Percentiles rank a stretch among this genome's conserved stretches.
Conservation (phyloP, 75 land plant genomes). For the Sequoiadendron giganteum region DNA sequence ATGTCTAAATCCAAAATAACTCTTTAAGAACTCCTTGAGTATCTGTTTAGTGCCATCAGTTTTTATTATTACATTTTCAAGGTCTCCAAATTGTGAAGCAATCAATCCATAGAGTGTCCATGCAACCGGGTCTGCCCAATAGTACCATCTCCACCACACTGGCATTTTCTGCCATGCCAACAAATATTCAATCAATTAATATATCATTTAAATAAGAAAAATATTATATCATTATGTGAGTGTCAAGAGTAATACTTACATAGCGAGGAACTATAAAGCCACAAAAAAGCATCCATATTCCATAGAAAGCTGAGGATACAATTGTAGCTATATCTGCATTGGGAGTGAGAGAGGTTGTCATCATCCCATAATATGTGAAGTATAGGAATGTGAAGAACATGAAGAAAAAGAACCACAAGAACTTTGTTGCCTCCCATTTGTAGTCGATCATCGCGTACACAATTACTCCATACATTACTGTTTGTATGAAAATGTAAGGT, state of each 20-base stretch:
- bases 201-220: no score
- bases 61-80: background rate
- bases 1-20: conserved; percentile 44
- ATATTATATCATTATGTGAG: background rate
- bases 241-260: conserved; percentile 19
- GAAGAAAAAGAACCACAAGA: conserved; percentile 40
- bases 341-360: conserved; percentile 39
- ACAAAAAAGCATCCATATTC: conserved; percentile 36
- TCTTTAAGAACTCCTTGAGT: conserved; percentile 44
- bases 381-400: conserved; percentile 41
- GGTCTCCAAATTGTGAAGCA: conserved; percentile 67
- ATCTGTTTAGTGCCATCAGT: conserved; percentile 10
- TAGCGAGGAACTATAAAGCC: conserved; percentile 37
- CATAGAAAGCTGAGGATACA: conserved; percentile 36
- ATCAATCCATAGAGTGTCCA: conserved; percentile 78
- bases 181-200: background rate
- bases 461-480: conserved; percentile 22
- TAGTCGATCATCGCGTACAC: conserved; percentile 41
- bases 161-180: conserved; percentile 54
- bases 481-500: conserved; percentile 36
- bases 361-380: conserved; percentile 53
- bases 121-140: conserved; percentile 67
- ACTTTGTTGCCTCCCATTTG: conserved; percentile 35
- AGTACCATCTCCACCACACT: conserved; percentile 93
- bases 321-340: conserved; percentile 37